A percentile compares a stretch with the other conserved stretches of the same genome.
phyloP scores from a whole-genome alignment of 192 early-diverging fungal species.

The Coemansia sp. region DNA sequence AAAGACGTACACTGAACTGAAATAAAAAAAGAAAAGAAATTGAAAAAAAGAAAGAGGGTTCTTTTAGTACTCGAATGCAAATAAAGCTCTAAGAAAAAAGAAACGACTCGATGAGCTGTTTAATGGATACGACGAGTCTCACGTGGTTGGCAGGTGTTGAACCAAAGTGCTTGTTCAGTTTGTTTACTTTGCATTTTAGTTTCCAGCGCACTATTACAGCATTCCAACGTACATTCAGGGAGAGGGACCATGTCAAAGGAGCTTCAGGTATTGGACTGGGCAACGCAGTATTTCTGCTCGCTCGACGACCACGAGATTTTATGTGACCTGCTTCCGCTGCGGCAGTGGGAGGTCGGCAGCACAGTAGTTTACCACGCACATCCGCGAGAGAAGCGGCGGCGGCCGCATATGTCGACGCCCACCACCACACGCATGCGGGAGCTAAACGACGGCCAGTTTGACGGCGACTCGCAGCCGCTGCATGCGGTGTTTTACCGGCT shows the following conservation, averaged over 20 bases:
- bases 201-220: neutral
- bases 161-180: neutral
- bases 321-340: slow-evolving; percentile 23
- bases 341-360: neutral
- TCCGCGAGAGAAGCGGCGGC: neutral
- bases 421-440: neutral
- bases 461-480: slow-evolving; percentile 14
- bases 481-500: slow-evolving; percentile 26
- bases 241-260: neutral
- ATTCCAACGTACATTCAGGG: no score
- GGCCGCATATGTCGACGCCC: neutral
- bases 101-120: neutral
- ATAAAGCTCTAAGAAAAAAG: neutral
- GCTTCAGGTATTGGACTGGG: slow-evolving; percentile 36
- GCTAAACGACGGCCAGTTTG: neutral
- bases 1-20: neutral
- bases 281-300: slow-evolving; percentile 37
- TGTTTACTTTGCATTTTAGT: neutral
- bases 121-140: neutral
- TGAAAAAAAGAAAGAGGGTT: neutral
- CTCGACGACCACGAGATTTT: slow-evolving; percentile 35
- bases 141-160: neutral
- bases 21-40: neutral
- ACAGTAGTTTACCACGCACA: neutral
- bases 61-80: neutral